Evolutionary conservation across 345 rosid species (phyloP), one percentile per base, ranked within the genome.

Genomic region (Lenwebbia sp.): DNA sequence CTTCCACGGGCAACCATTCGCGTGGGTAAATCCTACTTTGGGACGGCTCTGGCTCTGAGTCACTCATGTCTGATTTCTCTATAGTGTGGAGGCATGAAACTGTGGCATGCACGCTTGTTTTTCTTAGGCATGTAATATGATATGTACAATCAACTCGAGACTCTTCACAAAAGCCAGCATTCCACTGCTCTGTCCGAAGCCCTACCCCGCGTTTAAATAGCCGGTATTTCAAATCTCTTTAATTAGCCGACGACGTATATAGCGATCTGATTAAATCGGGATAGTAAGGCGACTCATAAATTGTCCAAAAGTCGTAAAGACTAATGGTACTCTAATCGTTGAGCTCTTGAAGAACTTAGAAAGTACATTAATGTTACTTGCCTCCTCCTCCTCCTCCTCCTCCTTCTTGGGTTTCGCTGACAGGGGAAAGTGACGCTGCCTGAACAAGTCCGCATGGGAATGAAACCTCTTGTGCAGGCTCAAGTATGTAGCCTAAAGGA

Each of bases 221-320:
- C 76, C 8, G 9, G 4, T 23, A 65, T 65, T 65, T 44, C 76
- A 33, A 5, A 0, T 65, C 76, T 33, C 44, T 33, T 33, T 33
- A 21, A 65, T 4, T 33, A 33, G 13, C 76, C 0, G 0, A 17
- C 1, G 44, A 40, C 2, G 0, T 33, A 33, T 4, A 21, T 33
- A 23, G 1, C 13, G 76, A 33, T 33, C 33, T 17, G 44, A 30
- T 33, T 1, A 1, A 65, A 65, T 33, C 6, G 44, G 76, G 76
- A 65, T 19, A 65, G 1, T 33, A 33, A 65, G 6, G 44, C 33
- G 10, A 65, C 41, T 60, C 6, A 4, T 65, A 37, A 65, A 15
- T 33, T 26, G 6, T 57, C 12, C 62, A 26, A 26, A 57, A 26
- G 7, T 12, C 23, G 30, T 47, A 47, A 6, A 2, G 44, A 17